Conservation (phyloP, 2,329 filamentous ascomycete species). For the Penicillium sp. region DNA sequence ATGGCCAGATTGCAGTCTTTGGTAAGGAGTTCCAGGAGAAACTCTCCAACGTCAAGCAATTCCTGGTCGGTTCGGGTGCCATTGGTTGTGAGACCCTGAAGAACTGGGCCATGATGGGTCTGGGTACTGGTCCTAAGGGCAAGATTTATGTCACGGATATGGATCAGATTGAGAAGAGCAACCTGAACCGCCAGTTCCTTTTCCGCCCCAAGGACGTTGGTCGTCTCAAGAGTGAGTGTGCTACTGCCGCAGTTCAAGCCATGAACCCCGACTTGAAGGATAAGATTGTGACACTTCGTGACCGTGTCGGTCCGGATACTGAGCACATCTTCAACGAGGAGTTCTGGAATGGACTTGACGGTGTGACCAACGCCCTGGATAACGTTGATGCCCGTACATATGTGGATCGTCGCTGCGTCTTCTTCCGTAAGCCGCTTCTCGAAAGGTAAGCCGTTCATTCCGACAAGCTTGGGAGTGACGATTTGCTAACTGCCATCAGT, state of each 20-base stretch:
- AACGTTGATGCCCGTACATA: constrained; percentile 97
- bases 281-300: constrained; percentile 83
- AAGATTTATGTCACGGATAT: constrained; percentile 94
- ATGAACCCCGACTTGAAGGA: constrained; percentile 94
- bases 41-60: constrained; percentile 85
- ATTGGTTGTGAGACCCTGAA: constrained; percentile 99
- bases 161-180: constrained; percentile 99
- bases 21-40: constrained; percentile 93
- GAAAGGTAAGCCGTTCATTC: constrained; percentile 60
- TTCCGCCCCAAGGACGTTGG: constrained; percentile 94
- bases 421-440: constrained; percentile 95
- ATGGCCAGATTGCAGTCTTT: constrained; percentile 96
- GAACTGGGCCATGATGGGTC: constrained; percentile 99
- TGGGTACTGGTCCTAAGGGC: constrained; percentile 84
- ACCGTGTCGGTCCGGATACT: constrained; percentile 88
- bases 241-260: constrained; percentile 81
- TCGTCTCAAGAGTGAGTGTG: constrained; percentile 93
- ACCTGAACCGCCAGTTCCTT: constrained; percentile 94
- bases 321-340: constrained; percentile 92
- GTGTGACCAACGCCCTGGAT: constrained; percentile 95
- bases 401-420: constrained; percentile 92
- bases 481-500: constrained; percentile 40
- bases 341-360: constrained; percentile 86
- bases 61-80: constrained; percentile 92
- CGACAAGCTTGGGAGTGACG: not conserved